Evolutionary conservation across 1,284 basidiomycete species (phyloP).

Genomic region (Singerocomus rubriflavus): DNA sequence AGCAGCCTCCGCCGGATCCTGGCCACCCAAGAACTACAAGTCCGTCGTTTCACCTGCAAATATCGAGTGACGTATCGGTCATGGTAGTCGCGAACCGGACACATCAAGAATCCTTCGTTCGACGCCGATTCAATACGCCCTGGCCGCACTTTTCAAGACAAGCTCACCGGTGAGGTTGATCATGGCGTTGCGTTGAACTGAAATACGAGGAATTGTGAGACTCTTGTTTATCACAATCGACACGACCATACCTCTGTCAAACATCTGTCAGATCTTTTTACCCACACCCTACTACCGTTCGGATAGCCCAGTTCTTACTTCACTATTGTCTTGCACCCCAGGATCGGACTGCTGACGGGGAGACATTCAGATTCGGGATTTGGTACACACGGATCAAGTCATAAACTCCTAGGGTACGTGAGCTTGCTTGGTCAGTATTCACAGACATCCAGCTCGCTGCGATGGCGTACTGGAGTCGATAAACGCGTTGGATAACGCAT

Average conservation of each 20-base stretch:
- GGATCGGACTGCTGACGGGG: neutral
- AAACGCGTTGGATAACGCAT: conserved; percentile 4
- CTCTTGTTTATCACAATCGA: conserved; percentile 14
- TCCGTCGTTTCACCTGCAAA: neutral
- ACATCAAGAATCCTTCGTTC: neutral
- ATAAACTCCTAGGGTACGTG: conserved; percentile 6
- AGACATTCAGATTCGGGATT: neutral
- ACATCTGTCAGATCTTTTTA: conserved; percentile 7
- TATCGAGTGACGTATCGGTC: neutral
- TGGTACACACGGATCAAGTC: neutral
- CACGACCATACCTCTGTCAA: conserved; percentile 20
- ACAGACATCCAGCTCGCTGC: neutral
- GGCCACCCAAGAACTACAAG: neutral
- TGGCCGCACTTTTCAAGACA: neutral
- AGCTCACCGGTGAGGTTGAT: neutral
- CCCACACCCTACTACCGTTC: neutral
- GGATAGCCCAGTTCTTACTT: conserved; percentile 8
- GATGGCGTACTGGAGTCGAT: neutral
- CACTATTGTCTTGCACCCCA: neutral
- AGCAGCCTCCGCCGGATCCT: conserved; percentile 7
- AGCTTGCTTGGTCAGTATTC: neutral
- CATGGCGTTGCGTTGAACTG: neutral
- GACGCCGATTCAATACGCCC: neutral
- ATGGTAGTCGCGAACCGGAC: neutral
- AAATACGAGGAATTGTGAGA: conserved; percentile 19